phyloP scores from a whole-genome alignment of 148 eudicot genomes.

The Rhododendron vialii region DNA sequence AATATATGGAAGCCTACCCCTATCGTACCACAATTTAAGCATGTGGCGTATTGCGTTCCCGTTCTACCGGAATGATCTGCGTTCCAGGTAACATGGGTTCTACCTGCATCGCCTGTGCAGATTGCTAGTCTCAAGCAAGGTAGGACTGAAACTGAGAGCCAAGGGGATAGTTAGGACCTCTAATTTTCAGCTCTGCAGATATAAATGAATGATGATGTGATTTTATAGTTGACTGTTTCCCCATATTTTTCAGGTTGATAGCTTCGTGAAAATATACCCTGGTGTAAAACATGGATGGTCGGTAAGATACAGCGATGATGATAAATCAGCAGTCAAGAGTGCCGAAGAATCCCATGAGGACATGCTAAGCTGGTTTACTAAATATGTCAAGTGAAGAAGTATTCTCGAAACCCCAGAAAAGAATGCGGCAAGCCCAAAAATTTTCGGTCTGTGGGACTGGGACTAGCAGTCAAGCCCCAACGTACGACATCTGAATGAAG shows the following conservation, averaged over 20 bases:
- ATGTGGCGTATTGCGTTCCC: too few species aligned
- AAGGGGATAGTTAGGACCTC: background rate
- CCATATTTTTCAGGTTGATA: slow-evolving; percentile 21
- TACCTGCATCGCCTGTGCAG: too few species aligned
- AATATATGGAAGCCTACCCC: too few species aligned
- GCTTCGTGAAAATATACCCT: slow-evolving; percentile 38
- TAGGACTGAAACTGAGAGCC: background rate
- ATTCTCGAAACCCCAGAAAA: background rate
- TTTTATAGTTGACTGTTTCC: background rate
- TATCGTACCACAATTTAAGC: too few species aligned
- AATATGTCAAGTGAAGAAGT: slow-evolving; percentile 23
- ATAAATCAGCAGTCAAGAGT: slow-evolving; percentile 28
- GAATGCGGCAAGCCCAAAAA: background rate
- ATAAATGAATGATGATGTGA: background rate
- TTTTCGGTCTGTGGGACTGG: background rate
- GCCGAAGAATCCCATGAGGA: slow-evolving; percentile 38
- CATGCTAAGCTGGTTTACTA: slow-evolving; percentile 31
- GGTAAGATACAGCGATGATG: slow-evolving; percentile 23
- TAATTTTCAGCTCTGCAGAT: background rate
- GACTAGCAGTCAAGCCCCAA: background rate
- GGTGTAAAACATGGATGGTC: slow-evolving; percentile 40
- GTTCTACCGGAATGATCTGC: too few species aligned
- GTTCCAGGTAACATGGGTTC: too few species aligned
- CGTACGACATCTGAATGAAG: background rate
- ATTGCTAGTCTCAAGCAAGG: background rate